A percentile compares a stretch with the other conserved stretches of the same genome.
These are phyloP conservation scores for Solanum appendiculatum DNA, from an alignment of 257 asterid genomes.

Conservation along the genomic window DNA sequence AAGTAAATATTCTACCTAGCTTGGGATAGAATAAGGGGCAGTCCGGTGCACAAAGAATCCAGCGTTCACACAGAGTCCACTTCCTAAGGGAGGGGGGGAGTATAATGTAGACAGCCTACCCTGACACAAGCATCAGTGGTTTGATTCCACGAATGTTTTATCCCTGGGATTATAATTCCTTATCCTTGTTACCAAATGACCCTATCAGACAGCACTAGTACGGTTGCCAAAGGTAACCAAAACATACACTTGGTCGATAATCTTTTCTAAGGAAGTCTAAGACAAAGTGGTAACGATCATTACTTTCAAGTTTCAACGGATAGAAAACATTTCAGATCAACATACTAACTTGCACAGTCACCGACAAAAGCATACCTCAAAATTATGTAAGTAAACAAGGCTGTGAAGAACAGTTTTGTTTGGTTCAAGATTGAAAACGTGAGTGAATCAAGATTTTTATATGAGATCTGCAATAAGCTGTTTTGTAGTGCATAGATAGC, in stretches of 20 bases:
- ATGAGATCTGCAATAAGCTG: conserved; percentile 91
- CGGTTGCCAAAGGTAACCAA: background rate
- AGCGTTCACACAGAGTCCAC: background rate
- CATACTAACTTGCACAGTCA: background rate
- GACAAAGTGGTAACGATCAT: background rate
- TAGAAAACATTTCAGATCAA: background rate
- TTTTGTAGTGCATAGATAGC: conserved; percentile 94
- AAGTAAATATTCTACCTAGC: background rate
- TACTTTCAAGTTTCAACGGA: background rate
- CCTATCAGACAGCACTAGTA: background rate
- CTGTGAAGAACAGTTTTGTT: conserved; percentile 91
- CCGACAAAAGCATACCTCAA: conserved; percentile 47
- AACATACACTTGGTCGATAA: background rate
- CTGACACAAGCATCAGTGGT: background rate
- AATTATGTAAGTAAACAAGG: conserved; percentile 69
- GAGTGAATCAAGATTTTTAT: conserved; percentile 89
- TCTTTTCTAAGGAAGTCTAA: background rate
- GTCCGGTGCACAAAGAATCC: background rate
- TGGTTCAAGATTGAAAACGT: conserved; percentile 96
- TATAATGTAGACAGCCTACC: background rate
- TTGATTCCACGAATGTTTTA: background rate
- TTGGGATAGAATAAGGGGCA: background rate
- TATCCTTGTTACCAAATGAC: background rate
- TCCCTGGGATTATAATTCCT: background rate
- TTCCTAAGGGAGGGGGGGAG: background rate